Base-by-base conservation (phyloP, 106 monocot genomes). In the Amphibolis antarctica region DNA sequence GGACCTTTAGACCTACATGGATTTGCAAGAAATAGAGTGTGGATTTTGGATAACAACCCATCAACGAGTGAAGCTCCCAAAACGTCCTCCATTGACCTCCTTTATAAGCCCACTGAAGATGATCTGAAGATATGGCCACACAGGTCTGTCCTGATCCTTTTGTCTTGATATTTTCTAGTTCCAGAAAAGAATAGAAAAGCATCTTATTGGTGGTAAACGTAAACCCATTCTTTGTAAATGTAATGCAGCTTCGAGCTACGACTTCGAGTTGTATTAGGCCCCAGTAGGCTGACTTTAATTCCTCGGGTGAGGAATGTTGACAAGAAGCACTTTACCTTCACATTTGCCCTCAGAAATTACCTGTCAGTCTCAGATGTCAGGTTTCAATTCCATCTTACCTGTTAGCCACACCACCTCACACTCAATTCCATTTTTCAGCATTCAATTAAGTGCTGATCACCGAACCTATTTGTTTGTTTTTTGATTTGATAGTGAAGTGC, bases 361-460 rank as follows among this genome's bases (percentile, higher is more conserved):
- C 59, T 84, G 24, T 52, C 76, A 13, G 70, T 80, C 53, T 84
- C 84, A 60, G 80, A 84, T 77, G 74, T 84, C 84, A 84, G 84
- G 84, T 84, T 49, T 61, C 21, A 65, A 29, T 26, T 17, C n/a
- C n/a, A 43, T 53, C 17, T 60, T 29, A n/a, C n/a, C n/a, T n/a
- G n/a, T n/a, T n/a, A n/a, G n/a, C n/a, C n/a, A n/a, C 14, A 0
- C 50, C 22, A 42, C 28, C 18, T 46, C 58, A 46, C 46, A 10
- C 36, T 7, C 36, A 36, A 2, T 7, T 36, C 36, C 36, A 36
- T 36, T 4, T 36, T 36, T 36, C 36, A 36, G 7, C 7, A 36
- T n/a, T n/a, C n/a, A n/a, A n/a, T n/a, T 2, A 36, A 36, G 36
- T 36, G 36, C 36, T 7, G 7, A 36, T 36, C 7, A 2, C 7